Base-by-base conservation (phyloP, 1,139 yeast genomes). In the Protomyces gravidus region DNA sequence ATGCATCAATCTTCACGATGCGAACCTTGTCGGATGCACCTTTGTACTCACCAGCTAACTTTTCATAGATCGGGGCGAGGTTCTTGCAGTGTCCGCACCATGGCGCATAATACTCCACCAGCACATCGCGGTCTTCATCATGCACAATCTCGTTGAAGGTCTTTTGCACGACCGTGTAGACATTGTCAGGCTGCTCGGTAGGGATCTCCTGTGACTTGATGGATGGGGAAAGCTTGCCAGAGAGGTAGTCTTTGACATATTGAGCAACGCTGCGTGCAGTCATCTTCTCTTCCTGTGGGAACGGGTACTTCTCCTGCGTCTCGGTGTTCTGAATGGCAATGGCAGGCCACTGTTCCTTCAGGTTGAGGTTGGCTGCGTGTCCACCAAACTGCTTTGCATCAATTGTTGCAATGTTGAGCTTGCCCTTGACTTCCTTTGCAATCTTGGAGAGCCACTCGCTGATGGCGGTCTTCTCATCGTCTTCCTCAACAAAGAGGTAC, bases 51-150 rank as follows among this genome's bases (percentile, higher is more conserved):
- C 76, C 74, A 46, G 75, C 71, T 23, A 76, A 73, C 15, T 68
- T 69, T 26, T 70, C 69, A 67, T 59, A 90, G 63, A 78, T 78
- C 70, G 97, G 97, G 61, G 96, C 96, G 75, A 90, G 80, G 75
- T 81, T 87, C 80, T 90, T 90, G 81, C 97, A 90, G 80, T 90
- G 97, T 58, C 97, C 97, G 78, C 98, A 90, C 98, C 98, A 92
- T 75, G 96, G 96, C 60, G 97, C 97, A 71, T 88, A 90, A 77
- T 87, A 90, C 78, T 90, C 89, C 66, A 92, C 92, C 66, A 92
- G 78, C 59, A 92, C 89, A 73, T 90, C 97, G 79, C 87, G 88
- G 62, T 79, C 73, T 57, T 77, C 75, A 70, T 89, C 90, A 40
- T 77, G 75, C 64, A 87, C 79, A 65, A 88, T 75, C 26, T 80